Evolutionary conservation across 208 protist genomes (phyloP).

Genomic region (Wallacemonas sp.): DNA sequence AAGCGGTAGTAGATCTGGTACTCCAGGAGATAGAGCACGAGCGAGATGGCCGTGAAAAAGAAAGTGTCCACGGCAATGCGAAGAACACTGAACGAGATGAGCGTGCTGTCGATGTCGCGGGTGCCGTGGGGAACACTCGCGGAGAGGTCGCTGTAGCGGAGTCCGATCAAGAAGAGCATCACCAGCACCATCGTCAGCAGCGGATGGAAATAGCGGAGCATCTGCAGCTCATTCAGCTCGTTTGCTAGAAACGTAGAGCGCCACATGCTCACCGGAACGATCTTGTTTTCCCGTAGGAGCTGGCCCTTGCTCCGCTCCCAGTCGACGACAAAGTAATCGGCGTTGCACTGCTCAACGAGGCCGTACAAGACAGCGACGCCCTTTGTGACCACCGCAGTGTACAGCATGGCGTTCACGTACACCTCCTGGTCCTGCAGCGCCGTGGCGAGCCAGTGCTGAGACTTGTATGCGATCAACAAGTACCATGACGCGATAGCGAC

Average conservation of each 20-base stretch:
- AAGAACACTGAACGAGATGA: conserved; percentile 43
- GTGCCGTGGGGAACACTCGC: conserved; percentile 40
- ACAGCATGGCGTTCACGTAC: conserved; percentile 75
- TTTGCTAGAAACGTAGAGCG: conserved; percentile 83
- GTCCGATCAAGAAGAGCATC: conserved; percentile 65
- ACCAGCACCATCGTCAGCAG: conserved; percentile 74
- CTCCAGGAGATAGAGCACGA: conserved; percentile 72
- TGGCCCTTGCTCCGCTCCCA: conserved; percentile 88
- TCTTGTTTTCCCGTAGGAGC: conserved; percentile 81
- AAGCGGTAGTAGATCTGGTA: conserved; percentile 87
- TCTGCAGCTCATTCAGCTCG: conserved; percentile 82
- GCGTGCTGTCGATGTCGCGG: conserved; percentile 24
- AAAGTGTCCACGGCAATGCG: conserved; percentile 79
- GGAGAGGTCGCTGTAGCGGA: conserved; percentile 53
- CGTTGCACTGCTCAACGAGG: conserved; percentile 85
- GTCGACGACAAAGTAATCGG: conserved; percentile 89
- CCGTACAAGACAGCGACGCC: conserved; percentile 63
- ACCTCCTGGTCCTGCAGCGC: conserved; percentile 39
- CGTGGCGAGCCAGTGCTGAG: conserved; percentile 35
- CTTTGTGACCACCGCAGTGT: conserved; percentile 50
- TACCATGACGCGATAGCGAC: conserved; percentile 69
- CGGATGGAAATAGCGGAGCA: conserved; percentile 69
- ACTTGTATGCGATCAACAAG: conserved; percentile 71
- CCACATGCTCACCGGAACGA: conserved; percentile 89
- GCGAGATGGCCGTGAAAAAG: conserved; percentile 66